Percentiles rank a stretch among this genome's conserved stretches.
Evolutionary conservation across 2,329 filamentous ascomycete genomes (phyloP).

Genomic region (Ceratocystis diversiconidia): DNA sequence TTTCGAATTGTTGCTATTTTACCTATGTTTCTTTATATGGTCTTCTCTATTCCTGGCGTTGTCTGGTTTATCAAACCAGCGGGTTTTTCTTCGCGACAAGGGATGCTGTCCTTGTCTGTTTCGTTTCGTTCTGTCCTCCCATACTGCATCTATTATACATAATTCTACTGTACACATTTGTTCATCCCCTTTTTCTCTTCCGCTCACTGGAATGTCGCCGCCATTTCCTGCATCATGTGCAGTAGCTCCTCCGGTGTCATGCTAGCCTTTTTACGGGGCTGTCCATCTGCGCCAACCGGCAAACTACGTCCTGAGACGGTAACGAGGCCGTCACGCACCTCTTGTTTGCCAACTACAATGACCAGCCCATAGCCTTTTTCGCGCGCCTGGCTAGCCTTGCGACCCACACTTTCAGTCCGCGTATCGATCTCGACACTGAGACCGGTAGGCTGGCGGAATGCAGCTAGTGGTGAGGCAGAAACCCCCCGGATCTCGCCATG

Average conservation of each 20-base stretch:
- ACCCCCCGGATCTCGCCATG: constrained; percentile 19
- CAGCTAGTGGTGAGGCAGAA: constrained; percentile 23
- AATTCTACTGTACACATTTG: constrained; percentile 13
- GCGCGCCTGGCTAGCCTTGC: constrained; percentile 61
- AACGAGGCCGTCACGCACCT: constrained; percentile 45
- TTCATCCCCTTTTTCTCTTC: neutral
- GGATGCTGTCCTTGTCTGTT: neutral
- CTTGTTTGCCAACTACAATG: constrained; percentile 54
- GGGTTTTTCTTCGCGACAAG: neutral
- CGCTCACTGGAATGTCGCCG: constrained; percentile 34
- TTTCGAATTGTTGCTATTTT: neutral
- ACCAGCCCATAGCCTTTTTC: constrained; percentile 59
- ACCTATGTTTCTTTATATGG: neutral
- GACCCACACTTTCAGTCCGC: constrained; percentile 44
- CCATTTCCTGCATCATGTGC: constrained; percentile 32
- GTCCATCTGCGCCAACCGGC: constrained; percentile 18
- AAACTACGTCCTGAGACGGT: constrained; percentile 32
- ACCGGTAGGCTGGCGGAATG: constrained; percentile 41
- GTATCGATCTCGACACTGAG: constrained; percentile 58
- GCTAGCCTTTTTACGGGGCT: constrained; percentile 25
- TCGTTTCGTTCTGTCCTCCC: neutral
- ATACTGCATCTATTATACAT: constrained; percentile 8
- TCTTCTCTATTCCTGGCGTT: constrained; percentile 8
- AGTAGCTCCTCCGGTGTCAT: constrained; percentile 34
- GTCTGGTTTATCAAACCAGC: neutral